Evolutionary conservation across 805 yeast genomes (phyloP).

Genomic region (Candida tibetensis): DNA sequence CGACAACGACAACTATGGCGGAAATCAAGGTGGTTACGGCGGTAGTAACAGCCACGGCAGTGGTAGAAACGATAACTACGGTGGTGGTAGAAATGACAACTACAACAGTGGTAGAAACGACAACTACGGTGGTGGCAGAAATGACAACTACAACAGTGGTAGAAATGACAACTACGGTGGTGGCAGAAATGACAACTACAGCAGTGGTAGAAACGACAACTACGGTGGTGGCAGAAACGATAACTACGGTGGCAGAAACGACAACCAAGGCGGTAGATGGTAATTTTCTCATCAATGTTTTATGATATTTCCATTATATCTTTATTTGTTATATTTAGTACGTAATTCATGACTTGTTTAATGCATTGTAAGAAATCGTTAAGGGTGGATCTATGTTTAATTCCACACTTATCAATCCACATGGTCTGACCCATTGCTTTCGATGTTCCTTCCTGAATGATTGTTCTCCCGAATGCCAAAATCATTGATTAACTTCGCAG

Average conservation of each 20-base stretch:
- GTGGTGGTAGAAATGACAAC: constrained; percentile 12
- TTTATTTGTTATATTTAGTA: not conserved
- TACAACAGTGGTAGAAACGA: constrained; percentile 5
- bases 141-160: constrained; percentile 7
- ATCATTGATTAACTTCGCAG: constrained; percentile 17
- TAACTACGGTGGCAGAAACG: constrained; percentile 6
- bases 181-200: constrained; percentile 1
- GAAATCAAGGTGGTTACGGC: constrained; percentile 10
- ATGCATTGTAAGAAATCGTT: not conserved
- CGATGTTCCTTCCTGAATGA: constrained; percentile 17
- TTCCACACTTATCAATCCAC: constrained; percentile 16
- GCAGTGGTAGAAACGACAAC: constrained; percentile 6
- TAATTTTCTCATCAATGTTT: not conserved
- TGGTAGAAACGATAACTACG: constrained; percentile 11
- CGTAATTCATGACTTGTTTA: not conserved
- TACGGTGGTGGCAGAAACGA: constrained; percentile 7
- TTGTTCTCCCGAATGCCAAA: constrained; percentile 9
- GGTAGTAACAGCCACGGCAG: constrained; percentile 7
- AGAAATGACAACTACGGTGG: constrained; percentile 5
- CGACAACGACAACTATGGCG: constrained; percentile 8
- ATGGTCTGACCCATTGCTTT: constrained; percentile 24
- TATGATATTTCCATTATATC: too few relatives aligned
- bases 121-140: constrained; percentile 7
- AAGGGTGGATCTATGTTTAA: too few relatives aligned
- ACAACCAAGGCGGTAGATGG: constrained; percentile 14